Percentiles rank a stretch among this genome's conserved stretches.
Conservation (phyloP, 2,329 filamentous ascomycete genomes). For the Hypoxylon sp. region DNA sequence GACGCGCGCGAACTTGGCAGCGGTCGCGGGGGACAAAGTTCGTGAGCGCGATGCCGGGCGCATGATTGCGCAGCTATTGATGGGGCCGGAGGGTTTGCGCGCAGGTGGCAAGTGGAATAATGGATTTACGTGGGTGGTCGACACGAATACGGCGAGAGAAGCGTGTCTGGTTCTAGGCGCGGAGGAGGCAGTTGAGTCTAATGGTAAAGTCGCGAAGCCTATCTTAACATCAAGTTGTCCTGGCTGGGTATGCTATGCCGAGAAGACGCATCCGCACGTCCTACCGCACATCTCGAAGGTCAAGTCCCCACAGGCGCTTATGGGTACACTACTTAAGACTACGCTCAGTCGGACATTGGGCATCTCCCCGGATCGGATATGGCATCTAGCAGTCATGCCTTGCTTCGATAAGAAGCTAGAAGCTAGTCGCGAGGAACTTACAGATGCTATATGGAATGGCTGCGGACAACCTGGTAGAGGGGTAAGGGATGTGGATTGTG, state of each 20-base stretch:
- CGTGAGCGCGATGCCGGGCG: conserved; percentile 80
- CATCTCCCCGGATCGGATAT: conserved; percentile 84
- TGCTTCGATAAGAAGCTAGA: conserved; percentile 99
- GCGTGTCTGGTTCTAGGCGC: conserved; percentile 85
- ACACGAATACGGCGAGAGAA: conserved; percentile 88
- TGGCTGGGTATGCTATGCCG: conserved; percentile 98
- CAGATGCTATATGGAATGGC: conserved; percentile 79
- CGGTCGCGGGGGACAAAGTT: conserved; percentile 80
- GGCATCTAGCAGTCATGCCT: conserved; percentile 97
- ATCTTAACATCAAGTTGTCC: conserved; percentile 92
- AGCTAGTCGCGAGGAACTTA: conserved; percentile 92
- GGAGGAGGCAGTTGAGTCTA: conserved; percentile 73
- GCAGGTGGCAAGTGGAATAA: conserved; percentile 79
- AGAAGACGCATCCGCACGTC: conserved; percentile 96
- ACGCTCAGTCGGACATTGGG: conserved; percentile 80
- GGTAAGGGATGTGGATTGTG: conserved; percentile 93
- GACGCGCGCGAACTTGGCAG: conserved; percentile 88
- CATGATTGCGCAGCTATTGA: conserved; percentile 86
- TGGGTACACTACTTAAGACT: conserved; percentile 91
- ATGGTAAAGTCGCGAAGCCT: conserved; percentile 61
- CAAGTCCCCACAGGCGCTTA: conserved; percentile 94
- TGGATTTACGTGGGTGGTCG: conserved; percentile 89
- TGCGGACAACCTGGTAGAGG: conserved; percentile 65
- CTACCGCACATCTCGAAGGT: conserved; percentile 90
- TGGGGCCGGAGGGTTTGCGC: conserved; percentile 77